Percentiles rank a stretch among this genome's conserved stretches.
Evolutionary conservation across 805 yeast genomes (phyloP).

Genomic region (Spathaspora boniae): DNA sequence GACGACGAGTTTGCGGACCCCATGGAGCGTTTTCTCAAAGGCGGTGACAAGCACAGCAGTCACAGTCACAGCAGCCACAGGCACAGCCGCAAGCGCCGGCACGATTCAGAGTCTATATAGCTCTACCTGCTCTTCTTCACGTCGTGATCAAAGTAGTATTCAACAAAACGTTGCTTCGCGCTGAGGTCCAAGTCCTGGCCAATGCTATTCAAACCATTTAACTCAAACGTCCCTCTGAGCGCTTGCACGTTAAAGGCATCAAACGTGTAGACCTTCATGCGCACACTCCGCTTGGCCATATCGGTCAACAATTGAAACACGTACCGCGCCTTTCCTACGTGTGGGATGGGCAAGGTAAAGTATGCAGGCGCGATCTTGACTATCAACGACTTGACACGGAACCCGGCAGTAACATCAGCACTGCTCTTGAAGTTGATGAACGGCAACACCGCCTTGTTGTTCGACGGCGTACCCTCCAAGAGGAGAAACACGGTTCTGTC

Average conservation of each 20-base stretch:
- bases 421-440: slow-evolving; percentile 40
- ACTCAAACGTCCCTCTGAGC: slow-evolving; percentile 26
- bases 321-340: slow-evolving; percentile 17
- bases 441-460: slow-evolving; percentile 72
- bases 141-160: slow-evolving; percentile 16
- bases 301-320: slow-evolving; percentile 20
- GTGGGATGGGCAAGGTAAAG: slow-evolving; percentile 36
- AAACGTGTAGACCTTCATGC: slow-evolving; percentile 24
- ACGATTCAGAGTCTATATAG: not conserved
- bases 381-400: slow-evolving; percentile 33
- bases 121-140: slow-evolving; percentile 5
- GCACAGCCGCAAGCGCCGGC: not conserved
- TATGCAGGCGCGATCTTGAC: slow-evolving; percentile 35
- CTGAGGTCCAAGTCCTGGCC: slow-evolving; percentile 23
- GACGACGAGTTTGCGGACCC: slow-evolving; percentile 18
- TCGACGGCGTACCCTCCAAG: slow-evolving; percentile 82
- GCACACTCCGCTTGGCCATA: slow-evolving; percentile 20
- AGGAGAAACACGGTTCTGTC: slow-evolving; percentile 53
- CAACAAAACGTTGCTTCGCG: slow-evolving; percentile 28
- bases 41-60: slow-evolving; percentile 6
- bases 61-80: slow-evolving; percentile 7
- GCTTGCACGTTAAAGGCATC: slow-evolving; percentile 11
- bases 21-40: slow-evolving; percentile 15
- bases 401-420: no score
- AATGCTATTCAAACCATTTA: slow-evolving; percentile 30